A percentile compares a stretch with the other conserved stretches of the same genome.
Conservation (phyloP, 371 early-diverging fungal species). For the Sporodiniella umbellata region DNA sequence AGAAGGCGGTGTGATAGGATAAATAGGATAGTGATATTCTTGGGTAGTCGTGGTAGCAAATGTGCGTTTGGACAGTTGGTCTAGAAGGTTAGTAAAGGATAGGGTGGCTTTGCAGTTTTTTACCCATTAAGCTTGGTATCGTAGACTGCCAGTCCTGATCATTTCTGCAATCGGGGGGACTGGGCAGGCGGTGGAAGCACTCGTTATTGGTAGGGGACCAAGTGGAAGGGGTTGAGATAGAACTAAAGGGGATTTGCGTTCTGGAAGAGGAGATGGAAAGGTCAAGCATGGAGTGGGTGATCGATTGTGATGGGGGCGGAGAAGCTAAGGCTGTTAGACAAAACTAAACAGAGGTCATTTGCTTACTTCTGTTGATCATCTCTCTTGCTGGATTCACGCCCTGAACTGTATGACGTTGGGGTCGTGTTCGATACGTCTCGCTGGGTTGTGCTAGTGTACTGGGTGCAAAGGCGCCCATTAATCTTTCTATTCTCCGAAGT, state of each 20-base stretch:
- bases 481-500: conserved; percentile 41
- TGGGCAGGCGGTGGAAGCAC: conserved; percentile 7
- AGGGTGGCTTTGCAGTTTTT: too few species aligned
- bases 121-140: conserved; percentile 48
- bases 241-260: conserved; percentile 17
- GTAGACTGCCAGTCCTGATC: conserved; percentile 22
- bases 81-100: conserved; percentile 6
- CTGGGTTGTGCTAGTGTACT: conserved; percentile 22
- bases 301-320: conserved; percentile 20
- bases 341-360: conserved; percentile 12
- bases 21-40: conserved; percentile 23
- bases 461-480: conserved; percentile 49
- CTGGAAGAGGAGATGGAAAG: conserved; percentile 36
- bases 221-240: conserved; percentile 24
- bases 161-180: conserved; percentile 13
- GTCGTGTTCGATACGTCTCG: conserved; percentile 21
- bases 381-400: conserved; percentile 44
- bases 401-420: conserved; percentile 46
- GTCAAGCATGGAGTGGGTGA: conserved; percentile 40
- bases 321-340: conserved; percentile 21
- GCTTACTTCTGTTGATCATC: conserved; percentile 19
- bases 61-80: conserved; percentile 32
- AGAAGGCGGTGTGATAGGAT: conserved; percentile 29
- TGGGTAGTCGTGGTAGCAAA: conserved; percentile 22
- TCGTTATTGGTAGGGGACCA: conserved; percentile 8